These are phyloP conservation scores for Backusella australiensis DNA, from an alignment of 192 early-diverging fungal species.

Conservation along the genomic window DNA sequence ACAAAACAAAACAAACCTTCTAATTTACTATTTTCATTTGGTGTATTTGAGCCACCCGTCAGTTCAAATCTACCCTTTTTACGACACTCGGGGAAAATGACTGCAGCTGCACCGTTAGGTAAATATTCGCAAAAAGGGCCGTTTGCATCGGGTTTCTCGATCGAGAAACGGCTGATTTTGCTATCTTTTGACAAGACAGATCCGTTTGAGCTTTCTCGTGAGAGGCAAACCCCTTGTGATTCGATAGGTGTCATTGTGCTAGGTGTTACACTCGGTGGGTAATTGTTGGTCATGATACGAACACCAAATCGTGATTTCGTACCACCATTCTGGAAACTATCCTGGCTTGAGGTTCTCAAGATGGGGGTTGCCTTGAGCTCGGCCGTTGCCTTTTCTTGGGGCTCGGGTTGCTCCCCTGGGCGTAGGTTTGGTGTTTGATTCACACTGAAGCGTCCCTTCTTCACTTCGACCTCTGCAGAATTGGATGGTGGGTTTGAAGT, in stretches of 20 bases:
- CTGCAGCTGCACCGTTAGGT: not conserved
- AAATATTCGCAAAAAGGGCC: not conserved
- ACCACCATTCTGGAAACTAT: conserved; percentile 21
- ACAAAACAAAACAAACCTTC: not conserved
- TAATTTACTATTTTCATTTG: not conserved
- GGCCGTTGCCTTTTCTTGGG: not conserved
- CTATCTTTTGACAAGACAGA: conserved; percentile 11
- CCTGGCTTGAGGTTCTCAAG: not conserved
- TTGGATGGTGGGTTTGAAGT: not conserved
- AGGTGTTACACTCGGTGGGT: not conserved
- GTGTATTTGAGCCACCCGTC: conserved; percentile 13
- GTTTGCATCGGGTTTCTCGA: conserved; percentile 2
- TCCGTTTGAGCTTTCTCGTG: conserved; percentile 15
- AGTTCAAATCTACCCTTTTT: conserved; percentile 41
- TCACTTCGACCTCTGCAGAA: conserved; percentile 1
- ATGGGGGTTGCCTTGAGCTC: not conserved
- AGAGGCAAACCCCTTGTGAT: not conserved
- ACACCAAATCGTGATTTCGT: conserved; percentile 12
- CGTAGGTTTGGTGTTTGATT: conserved; percentile 11
- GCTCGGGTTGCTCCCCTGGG: not conserved
- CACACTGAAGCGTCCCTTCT: conserved; percentile 75
- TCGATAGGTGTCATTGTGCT: conserved; percentile 9
- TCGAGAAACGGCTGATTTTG: conserved; percentile 20
- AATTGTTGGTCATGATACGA: not conserved
- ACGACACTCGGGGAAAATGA: conserved; percentile 20